Base-by-base conservation (phyloP, 2,329 filamentous ascomycete genomes). In the Cladosporium phlei region DNA sequence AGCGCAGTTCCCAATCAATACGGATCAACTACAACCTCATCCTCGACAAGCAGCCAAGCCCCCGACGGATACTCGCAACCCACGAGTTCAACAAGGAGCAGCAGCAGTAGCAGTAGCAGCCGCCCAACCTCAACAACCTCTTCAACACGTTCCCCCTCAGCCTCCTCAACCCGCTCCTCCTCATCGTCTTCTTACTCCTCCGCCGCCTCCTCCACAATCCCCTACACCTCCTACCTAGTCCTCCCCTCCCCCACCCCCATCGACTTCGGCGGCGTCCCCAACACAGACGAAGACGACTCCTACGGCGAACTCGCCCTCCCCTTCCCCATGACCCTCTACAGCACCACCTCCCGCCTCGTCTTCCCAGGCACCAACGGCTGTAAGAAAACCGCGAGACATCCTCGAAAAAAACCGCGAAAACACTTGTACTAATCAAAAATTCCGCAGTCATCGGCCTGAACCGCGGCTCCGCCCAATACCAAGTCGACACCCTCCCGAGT, bases 351-450 rank as follows among this genome's bases (percentile, higher is more conserved):
- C 25, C 48, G 47, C n/a, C 44, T 40, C 3, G 52, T 54, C 38
- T 61, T 57, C 51, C 52, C 61, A 30, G 49, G 52, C 46, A 59
- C 55, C 21, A 65, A 66, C 50, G 63, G 63, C 32, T 52, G 59
- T n/a, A n/a, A n/a, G n/a, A n/a, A n/a, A n/a, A n/a, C n/a, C n/a
- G n/a, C n/a, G n/a, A n/a, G n/a, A n/a, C 43, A n/a, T n/a, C n/a
- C n/a, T n/a, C n/a, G n/a, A n/a, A n/a, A n/a, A n/a, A n/a, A n/a
- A n/a, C n/a, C n/a, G n/a, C n/a, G n/a, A n/a, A n/a, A n/a, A n/a
- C n/a, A n/a, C n/a, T n/a, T n/a, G n/a, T n/a, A n/a, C n/a, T n/a
- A n/a, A n/a, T n/a, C n/a, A n/a, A n/a, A n/a, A n/a, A n/a, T n/a
- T n/a, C n/a, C n/a, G n/a, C n/a, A n/a, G n/a, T n/a, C 25, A 46